A percentile compares a stretch with the other conserved stretches of the same genome.
These are phyloP conservation scores for Tephrocybe sp. DNA, from an alignment of 768 basidiomycete genomes.

Conservation along the genomic window DNA sequence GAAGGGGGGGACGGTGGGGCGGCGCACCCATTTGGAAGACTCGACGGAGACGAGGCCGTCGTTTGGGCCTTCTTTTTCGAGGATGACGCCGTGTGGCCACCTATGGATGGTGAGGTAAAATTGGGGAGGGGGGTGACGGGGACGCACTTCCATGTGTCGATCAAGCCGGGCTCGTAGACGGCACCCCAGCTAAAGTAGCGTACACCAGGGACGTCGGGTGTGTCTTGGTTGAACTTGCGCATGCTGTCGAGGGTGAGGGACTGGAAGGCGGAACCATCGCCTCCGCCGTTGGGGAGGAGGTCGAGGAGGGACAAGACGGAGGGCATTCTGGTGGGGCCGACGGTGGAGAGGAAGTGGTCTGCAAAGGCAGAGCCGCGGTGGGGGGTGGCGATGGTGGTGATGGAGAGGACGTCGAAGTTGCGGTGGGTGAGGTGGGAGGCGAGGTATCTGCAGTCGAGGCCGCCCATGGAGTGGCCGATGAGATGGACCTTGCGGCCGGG, in stretches of 20 bases:
- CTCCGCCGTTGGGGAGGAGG: conserved; percentile 86
- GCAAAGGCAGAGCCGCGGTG: conserved; percentile 95
- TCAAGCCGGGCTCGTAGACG: conserved; percentile 80
- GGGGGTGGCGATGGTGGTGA: conserved; percentile 95
- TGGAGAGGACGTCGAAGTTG: conserved; percentile 77
- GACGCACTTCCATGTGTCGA: conserved; percentile 82
- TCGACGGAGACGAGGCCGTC: conserved; percentile 91
- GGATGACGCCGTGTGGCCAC: conserved; percentile 79
- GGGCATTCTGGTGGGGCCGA: conserved; percentile 69
- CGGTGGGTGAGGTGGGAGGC: conserved; percentile 75
- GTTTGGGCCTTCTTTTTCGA: conserved; percentile 88
- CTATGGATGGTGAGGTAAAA: conserved; percentile 19
- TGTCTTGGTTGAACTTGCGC: conserved; percentile 85
- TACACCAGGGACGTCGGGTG: conserved; percentile 75
- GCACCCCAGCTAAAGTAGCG: conserved; percentile 97
- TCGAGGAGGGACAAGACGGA: conserved; percentile 75
- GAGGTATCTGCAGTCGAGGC: conserved; percentile 90
- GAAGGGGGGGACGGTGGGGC: conserved; percentile 12
- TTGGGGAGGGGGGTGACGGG: conserved; percentile 12
- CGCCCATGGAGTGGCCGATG: conserved; percentile 87
- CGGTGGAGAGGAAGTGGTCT: conserved; percentile 78
- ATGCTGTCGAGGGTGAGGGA: conserved; percentile 84
- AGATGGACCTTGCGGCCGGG: conserved; percentile 86
- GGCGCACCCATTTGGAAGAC: conserved; percentile 87
- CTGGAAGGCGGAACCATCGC: conserved; percentile 93